phyloP scores from a whole-genome alignment of 257 asterid genomes.

The Gynochthodes officinalis region DNA sequence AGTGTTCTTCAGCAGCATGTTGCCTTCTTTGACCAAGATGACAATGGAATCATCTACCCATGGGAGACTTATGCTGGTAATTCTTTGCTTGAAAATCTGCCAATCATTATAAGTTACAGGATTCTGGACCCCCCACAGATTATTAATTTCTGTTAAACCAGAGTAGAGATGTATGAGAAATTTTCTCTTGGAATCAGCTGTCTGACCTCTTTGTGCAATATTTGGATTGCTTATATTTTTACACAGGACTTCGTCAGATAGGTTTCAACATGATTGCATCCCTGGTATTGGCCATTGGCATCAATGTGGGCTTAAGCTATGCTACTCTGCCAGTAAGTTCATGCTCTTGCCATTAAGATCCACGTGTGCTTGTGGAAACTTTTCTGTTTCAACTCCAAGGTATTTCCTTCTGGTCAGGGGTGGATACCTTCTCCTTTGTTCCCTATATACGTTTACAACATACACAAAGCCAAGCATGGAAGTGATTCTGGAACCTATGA shows the following conservation, averaged over 20 bases:
- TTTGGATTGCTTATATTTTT: not conserved
- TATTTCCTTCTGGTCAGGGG: conserved; percentile 29
- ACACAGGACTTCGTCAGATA: conserved; percentile 54
- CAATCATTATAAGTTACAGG: too few species aligned
- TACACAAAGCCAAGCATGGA: conserved; percentile 82
- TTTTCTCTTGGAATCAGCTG: not conserved
- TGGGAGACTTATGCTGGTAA: conserved; percentile 59
- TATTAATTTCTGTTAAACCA: not conserved
- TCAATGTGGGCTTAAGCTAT: conserved; percentile 58
- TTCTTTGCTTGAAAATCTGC: not conserved
- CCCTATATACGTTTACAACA: conserved; percentile 65
- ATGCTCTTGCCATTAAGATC: not conserved
- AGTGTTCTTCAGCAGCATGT: conserved; percentile 86
- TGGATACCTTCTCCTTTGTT: conserved; percentile 78
- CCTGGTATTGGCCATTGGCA: conserved; percentile 39
- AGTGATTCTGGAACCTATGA: conserved; percentile 73
- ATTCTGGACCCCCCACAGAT: too few species aligned
- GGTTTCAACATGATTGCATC: conserved; percentile 71
- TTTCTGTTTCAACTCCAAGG: not conserved
- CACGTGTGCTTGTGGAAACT: too few species aligned
- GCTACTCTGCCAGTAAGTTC: conserved; percentile 74
- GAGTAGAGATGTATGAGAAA: not conserved
- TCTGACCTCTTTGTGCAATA: not conserved
- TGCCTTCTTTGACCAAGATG: conserved; percentile 78
- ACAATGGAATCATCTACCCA: conserved; percentile 76